Evolutionary conservation across 805 yeast species (phyloP), one percentile per base, ranked within the genome.

Genomic region (Candida awuae): DNA sequence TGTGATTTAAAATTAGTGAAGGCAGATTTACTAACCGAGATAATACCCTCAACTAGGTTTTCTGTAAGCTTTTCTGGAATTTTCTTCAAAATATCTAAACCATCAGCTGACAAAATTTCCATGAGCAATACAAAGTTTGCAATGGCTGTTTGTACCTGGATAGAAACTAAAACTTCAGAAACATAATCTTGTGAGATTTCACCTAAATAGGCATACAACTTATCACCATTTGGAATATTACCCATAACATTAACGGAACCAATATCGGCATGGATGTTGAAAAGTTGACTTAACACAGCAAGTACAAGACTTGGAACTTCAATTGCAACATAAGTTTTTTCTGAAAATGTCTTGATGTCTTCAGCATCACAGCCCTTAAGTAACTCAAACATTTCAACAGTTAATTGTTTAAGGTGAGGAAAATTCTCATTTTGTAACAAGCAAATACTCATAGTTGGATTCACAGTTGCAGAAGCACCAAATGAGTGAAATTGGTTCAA

Each of bases 351-450:
- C 12, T 46, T 28, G 27, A 52, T 37, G 13, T 48, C 48, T 20
- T 44, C 38, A 20, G 35, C 10, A 42, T 51, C 30, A 45, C 49
- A 39, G 16, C 42, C 14, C 22, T 43, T 56, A 49, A 67, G 30
- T 38, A 45, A 4, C 18, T 40, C 22, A 42, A 46, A 32, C 48
- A 59, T 48, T 29, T 44, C 41, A 13, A 47, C 26, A 2, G 56
- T 52, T 8, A 54, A 33, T 4, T 60, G 55, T 29, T 56, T 58
- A 32, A 68, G 50, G 5, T 46, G 49, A 3, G 56, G 50, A 39
- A 68, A 68, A 4, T 78, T 77, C 8, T 70, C 73, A 30, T 61
- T 52, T 49, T 77, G 79, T 40, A 77, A 59, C 32, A 78, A 66
- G n/a, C 70, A 53, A 18, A 77, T 63, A 2, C 62, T 56, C 44